These are phyloP conservation scores for Pseudozyma pruni DNA, from an alignment of 1,284 basidiomycete genomes.

Conservation along the genomic window DNA sequence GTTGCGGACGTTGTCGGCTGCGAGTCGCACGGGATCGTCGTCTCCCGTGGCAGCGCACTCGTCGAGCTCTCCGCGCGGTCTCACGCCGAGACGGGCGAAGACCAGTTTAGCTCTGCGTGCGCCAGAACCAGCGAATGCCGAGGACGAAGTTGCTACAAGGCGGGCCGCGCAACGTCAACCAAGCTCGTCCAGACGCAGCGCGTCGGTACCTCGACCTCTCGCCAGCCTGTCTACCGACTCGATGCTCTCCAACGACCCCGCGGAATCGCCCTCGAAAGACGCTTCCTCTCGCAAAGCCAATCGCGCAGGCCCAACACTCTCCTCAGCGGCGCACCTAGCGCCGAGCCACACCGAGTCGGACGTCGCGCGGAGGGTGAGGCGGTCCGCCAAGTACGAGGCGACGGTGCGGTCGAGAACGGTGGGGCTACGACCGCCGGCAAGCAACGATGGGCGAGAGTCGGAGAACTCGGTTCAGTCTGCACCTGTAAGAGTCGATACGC, in stretches of 20 bases:
- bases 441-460: slow-evolving; percentile 13
- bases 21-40: slow-evolving; percentile 23
- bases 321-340: slow-evolving; percentile 8
- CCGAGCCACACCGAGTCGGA: slow-evolving; percentile 15
- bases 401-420: not conserved
- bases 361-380: slow-evolving; percentile 5
- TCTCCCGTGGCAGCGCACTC: slow-evolving; percentile 14
- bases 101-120: slow-evolving; percentile 17
- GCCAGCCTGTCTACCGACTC: not conserved
- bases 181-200: slow-evolving; percentile 5
- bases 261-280: slow-evolving; percentile 17
- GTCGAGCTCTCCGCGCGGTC: slow-evolving; percentile 1
- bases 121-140: not conserved
- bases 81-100: slow-evolving; percentile 14
- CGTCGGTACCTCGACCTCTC: slow-evolving; percentile 11
- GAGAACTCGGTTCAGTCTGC: slow-evolving; percentile 17
- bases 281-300: slow-evolving; percentile 7
- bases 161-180: slow-evolving; percentile 1
- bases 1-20: slow-evolving; percentile 31
- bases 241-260: too few species aligned
- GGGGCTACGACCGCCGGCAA: not conserved
- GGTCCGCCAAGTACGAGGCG: slow-evolving; percentile 26
- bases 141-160: not conserved
- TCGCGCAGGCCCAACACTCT: slow-evolving; percentile 12
- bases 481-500: slow-evolving; percentile 1